These are phyloP conservation scores for Amanita thiersii DNA, from an alignment of 768 basidiomycete genomes.

Conservation along the genomic window DNA sequence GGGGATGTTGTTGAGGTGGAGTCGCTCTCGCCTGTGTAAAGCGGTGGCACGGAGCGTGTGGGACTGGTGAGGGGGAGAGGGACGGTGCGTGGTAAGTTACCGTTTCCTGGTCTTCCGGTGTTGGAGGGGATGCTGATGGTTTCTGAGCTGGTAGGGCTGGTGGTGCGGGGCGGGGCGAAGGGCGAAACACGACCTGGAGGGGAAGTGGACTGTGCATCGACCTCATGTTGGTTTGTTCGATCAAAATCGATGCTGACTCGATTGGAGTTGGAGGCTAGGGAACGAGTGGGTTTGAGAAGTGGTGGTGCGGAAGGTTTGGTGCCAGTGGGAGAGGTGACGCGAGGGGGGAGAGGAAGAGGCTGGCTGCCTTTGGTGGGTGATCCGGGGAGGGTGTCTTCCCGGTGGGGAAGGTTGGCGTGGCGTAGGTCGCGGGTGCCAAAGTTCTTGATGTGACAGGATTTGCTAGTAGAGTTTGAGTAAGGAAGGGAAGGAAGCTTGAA, in stretches of 20 bases:
- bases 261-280: constrained; percentile 23
- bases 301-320: constrained; percentile 12
- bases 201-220: background rate
- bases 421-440: constrained; percentile 75
- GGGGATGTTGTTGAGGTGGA: background rate
- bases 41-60: constrained; percentile 13
- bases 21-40: background rate
- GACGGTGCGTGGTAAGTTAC: constrained; percentile 46
- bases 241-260: constrained; percentile 1
- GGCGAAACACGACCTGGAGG: background rate
- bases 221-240: background rate
- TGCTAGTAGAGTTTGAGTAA: constrained; percentile 35
- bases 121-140: constrained; percentile 24
- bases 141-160: background rate
- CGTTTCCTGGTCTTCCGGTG: constrained; percentile 35
- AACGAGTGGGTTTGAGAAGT: constrained; percentile 19
- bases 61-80: constrained; percentile 43
- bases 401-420: constrained; percentile 58
- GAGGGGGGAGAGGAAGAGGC: constrained; percentile 21
- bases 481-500: background rate
- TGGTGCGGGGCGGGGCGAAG: background rate
- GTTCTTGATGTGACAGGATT: constrained; percentile 70
- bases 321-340: constrained; percentile 20
- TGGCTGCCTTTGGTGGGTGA: constrained; percentile 12
- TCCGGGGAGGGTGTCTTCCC: constrained; percentile 23